phyloP scores from a whole-genome alignment of 2,329 filamentous ascomycete genomes.

The Bisporella sp. region DNA sequence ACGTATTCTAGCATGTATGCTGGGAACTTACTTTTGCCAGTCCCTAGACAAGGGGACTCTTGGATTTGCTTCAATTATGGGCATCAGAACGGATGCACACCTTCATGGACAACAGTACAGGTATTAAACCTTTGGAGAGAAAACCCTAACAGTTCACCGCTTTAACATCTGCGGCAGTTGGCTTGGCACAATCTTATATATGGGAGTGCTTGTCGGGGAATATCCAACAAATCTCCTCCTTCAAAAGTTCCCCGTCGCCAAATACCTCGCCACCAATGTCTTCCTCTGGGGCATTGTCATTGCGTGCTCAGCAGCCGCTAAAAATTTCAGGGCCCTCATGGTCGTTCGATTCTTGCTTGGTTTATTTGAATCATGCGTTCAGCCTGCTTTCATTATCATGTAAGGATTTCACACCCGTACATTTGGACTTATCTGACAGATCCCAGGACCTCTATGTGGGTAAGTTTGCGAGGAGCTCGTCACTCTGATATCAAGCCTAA shows the following conservation, averaged over 20 bases:
- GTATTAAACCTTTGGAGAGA: no score
- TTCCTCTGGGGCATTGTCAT: slow-evolving; percentile 22
- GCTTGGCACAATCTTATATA: slow-evolving; percentile 47
- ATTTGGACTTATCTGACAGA: slow-evolving; percentile 38
- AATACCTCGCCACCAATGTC: slow-evolving; percentile 33
- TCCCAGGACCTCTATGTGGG: slow-evolving; percentile 37
- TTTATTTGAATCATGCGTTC: slow-evolving; percentile 32
- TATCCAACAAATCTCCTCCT: slow-evolving; percentile 47
- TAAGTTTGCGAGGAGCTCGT: background rate
- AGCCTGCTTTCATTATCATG: slow-evolving; percentile 31
- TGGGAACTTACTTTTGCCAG: slow-evolving; percentile 39
- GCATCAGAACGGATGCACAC: slow-evolving; percentile 13
- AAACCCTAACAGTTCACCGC: no score
- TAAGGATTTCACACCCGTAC: slow-evolving; percentile 33
- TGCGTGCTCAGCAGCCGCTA: slow-evolving; percentile 26
- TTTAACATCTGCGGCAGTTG: no score
- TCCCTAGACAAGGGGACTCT: slow-evolving; percentile 24
- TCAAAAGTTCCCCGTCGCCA: slow-evolving; percentile 43
- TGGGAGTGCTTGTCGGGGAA: slow-evolving; percentile 46
- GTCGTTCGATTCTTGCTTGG: slow-evolving; percentile 38
- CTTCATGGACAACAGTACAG: background rate
- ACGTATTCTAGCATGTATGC: slow-evolving; percentile 41
- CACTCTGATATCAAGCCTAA: no score
- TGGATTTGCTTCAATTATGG: slow-evolving; percentile 15
- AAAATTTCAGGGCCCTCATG: slow-evolving; percentile 31